Evolutionary conservation across 108 stramenopile species (phyloP), one percentile per base, ranked within the genome.

Genomic region (Skeletonema costatum): DNA sequence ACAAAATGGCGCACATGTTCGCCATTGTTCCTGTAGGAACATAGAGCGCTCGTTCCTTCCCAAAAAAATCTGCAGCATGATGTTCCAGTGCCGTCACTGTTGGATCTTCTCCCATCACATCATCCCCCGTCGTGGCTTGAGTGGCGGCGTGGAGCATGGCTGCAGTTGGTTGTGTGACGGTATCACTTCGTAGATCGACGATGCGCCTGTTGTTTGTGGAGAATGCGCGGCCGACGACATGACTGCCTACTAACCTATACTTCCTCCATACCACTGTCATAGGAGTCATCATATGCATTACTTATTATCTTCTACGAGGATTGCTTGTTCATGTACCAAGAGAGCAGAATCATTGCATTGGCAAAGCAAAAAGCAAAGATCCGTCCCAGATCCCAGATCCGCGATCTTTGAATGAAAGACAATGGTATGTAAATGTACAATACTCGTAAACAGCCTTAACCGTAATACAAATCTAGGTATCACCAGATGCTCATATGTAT

Each of bases 1-100:
- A 72, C 71, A 97, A 67, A 12, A 98, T 81, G 29, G 93, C 92
- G 32, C 92, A 87, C 11, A 99, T 85, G 86, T 99, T 99, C 2
- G 89, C 89, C 99, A 98, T 98, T 42, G 99, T 99, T 11, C 98
- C 97, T 0, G 97, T 96, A 30, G 99, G 99, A 46, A 98, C 78
- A 75, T 90, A 99, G 2, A 99, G 89, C 17, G 88, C 97, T n/a
- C 78, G 60, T 71, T 97, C 92, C 62, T 98, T 98, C 38, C 94
- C 95, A 53, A 98, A 87, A 74, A 98, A 42, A 50, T 93, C 84
- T 19, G 98, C 99, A 32, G 89, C 88, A 61, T 88, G 84, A 33
- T 58, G 71, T 82, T 99, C 93, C 11, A 99, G 75, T 71, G 92
- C 78, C 21, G 77, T 68, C 4, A 98, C 87, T 3, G 99, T 98